phyloP scores from a whole-genome alignment of 805 yeast species.

The Schwanniomyces occidentalis region DNA sequence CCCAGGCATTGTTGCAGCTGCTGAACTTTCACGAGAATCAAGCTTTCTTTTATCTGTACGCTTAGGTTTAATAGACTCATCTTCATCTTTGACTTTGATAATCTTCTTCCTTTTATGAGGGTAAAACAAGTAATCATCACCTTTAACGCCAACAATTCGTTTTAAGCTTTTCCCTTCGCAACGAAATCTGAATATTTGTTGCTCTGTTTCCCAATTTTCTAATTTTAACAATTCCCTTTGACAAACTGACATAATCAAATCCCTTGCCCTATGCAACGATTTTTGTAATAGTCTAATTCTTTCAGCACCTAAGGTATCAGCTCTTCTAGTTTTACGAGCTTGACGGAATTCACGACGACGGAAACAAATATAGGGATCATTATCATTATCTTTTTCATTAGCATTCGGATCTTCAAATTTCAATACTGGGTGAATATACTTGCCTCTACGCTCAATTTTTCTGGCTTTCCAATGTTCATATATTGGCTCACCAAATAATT shows the following conservation, averaged over 20 bases:
- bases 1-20: constrained; percentile 9
- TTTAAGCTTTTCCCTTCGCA: constrained; percentile 71
- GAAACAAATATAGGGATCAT: constrained; percentile 93
- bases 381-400: constrained; percentile 79
- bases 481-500: constrained; percentile 60
- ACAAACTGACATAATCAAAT: constrained; percentile 66
- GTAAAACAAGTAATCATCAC: constrained; percentile 81
- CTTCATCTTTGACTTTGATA: constrained; percentile 35
- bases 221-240: constrained; percentile 69
- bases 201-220: constrained; percentile 62
- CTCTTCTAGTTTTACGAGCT: constrained; percentile 92
- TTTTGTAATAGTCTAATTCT: constrained; percentile 69
- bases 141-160: constrained; percentile 71
- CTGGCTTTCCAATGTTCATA: constrained; percentile 83
- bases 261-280: constrained; percentile 76
- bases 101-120: constrained; percentile 71
- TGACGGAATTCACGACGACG: constrained; percentile 94
- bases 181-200: constrained; percentile 69
- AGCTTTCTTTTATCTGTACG: constrained; percentile 21
- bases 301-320: constrained; percentile 88
- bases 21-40: constrained; percentile 18
- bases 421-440: constrained; percentile 67
- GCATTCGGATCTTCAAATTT: constrained; percentile 78
- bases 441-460: constrained; percentile 69
- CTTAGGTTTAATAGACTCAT: constrained; percentile 20